Conservation (phyloP, 139 green algal genomes). For the Desmodesmus armatus region DNA sequence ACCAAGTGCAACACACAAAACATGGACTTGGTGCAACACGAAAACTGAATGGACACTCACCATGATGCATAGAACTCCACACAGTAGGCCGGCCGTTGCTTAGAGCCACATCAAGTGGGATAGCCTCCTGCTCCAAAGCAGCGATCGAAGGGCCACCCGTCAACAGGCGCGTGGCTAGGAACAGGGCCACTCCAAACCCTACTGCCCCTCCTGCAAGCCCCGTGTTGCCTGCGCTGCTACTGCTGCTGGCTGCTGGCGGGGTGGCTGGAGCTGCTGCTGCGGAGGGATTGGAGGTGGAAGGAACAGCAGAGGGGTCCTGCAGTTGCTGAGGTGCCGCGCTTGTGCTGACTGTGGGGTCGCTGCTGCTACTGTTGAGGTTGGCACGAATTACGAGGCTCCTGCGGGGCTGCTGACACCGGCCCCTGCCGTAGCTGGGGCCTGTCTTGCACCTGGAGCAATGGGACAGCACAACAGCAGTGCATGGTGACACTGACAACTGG, state of each 20-base stretch:
- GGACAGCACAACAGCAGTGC: no score
- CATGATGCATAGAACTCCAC: slow-evolving; percentile 98
- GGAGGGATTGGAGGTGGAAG: background rate
- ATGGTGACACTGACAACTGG: no score
- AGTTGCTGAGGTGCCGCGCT: background rate
- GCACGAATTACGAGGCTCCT: no score
- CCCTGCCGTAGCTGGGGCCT: no score
- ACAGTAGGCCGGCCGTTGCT: slow-evolving; percentile 83
- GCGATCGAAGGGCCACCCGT: slow-evolving; percentile 62
- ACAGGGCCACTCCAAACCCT: slow-evolving; percentile 67
- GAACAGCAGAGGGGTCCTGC: no score
- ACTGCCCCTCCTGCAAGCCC: slow-evolving; percentile 70
- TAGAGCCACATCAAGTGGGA: slow-evolving; percentile 83
- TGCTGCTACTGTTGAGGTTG: background rate
- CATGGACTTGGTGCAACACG: no score
- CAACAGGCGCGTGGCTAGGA: slow-evolving; percentile 63
- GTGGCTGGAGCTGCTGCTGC: background rate
- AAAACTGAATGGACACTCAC: slow-evolving; percentile 60
- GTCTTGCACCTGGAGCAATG: no score
- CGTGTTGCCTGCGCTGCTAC: slow-evolving; percentile 29
- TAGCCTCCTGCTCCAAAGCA: slow-evolving; percentile 67
- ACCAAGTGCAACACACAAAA: no score
- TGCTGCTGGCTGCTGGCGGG: background rate
- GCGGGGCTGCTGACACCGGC: no score
- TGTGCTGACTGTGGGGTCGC: background rate